Evolutionary conservation across 768 basidiomycete genomes (phyloP), one percentile per base, ranked within the genome.

Genomic region (Hirschioporus abietinus): DNA sequence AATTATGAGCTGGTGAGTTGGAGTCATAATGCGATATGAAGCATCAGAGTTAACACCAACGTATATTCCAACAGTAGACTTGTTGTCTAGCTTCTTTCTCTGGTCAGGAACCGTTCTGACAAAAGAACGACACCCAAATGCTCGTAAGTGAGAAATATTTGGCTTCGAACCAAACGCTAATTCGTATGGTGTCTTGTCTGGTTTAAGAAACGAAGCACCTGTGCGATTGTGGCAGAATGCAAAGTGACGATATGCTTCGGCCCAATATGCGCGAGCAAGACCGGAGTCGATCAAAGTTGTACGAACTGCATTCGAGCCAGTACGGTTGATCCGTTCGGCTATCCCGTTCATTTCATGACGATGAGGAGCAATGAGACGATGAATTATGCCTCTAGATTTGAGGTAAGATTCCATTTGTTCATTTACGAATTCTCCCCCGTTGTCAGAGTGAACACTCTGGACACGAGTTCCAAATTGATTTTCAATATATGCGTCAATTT

Each of bases 301-400:
- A 0, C 74, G 65, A 0, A 68, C 70, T 1, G 70, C 59, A 7
- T 77, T 74, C 12, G 76, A 60, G 1, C 78, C 66, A 0, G 74
- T 76, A 0, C 70, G 61, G 60, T 77, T 78, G 1, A 66, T 63
- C 0, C 71, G 70, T 64, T 81, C 76, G 0, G 72, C 76, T 0
- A 73, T 66, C 0, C 78, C 76, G 58, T 80, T 79, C 42, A 75
- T 72, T 1, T 72, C 58, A 1, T 75, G 76, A 0, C 75, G 71
- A 66, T 79, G 69, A 1, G 75, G 71, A 0, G 71, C 70, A 0
- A 73, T 76, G 0, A 66, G 69, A 63, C 78, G 70, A 17, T 65
- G 68, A 0, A 60, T n/a, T 15, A 76, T 75, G 1, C 78, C 76
- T 18, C 72, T 63, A 4, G 65, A 52, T 0, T 7, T 20, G 20